Base-by-base conservation (phyloP, 345 rosid genomes). In the Hibiscus tridactylites region DNA sequence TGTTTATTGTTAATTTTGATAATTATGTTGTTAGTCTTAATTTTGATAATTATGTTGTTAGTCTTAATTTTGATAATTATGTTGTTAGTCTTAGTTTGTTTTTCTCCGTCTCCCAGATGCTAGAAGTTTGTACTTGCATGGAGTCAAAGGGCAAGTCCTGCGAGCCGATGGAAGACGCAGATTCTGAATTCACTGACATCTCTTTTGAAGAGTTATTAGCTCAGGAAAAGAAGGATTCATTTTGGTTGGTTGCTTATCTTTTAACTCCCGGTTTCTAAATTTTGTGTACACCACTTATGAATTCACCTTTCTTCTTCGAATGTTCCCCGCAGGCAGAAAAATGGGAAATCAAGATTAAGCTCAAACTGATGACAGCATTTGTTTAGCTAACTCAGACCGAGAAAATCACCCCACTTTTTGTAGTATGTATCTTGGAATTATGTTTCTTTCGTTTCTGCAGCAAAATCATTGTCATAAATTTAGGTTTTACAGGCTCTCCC, bases 161-260 rank as follows among this genome's bases (percentile, higher is more conserved):
- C 7, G 84, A 75, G 76, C 78, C 68, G 73, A 77, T 78, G 33
- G 83, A 82, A 67, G 79, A 57, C 64, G 61, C 78, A 21, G 93
- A 88, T 70, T 57, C 73, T 2, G 86, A 85, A 73, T 76, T 76
- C 70, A 71, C 85, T 37, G 93, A 89, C 71, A 93, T 93, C 50
- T 93, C 97, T 61, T 93, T 93, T 60, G 98, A 93, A 79, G 97
- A 93, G 84, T 76, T 93, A 73, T 61, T 93, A 80, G 98, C 91
- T 61, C 91, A 87, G 70, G 98, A 93, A 79, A 93, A 93, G 85
- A 89, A 88, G 78, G 97, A 93, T 79, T 80, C 89, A 4, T 93
- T 89, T 80, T 93, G 98, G 98, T 93, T 33, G 56, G 92, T 78
- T 58, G 31, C 80, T 29, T 6, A 46, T 75, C 76, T 24, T 47